Percentiles rank a stretch among this genome's conserved stretches.
Evolutionary conservation across 306 rosid species (phyloP).

Genomic region (barrel medic (Medicago truncatula)): DNA sequence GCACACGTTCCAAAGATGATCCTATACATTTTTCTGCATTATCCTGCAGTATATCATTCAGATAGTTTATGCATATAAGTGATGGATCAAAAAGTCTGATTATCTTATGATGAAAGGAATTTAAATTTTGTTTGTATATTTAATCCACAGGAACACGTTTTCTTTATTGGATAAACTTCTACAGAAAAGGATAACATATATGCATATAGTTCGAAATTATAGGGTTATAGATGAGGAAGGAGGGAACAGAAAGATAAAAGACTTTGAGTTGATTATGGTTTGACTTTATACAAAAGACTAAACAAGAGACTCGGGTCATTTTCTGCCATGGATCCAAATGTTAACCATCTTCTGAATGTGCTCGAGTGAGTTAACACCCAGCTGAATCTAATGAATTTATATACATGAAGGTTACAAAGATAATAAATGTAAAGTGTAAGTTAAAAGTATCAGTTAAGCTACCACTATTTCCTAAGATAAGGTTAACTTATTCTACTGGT

Average conservation of each 20-base stretch:
- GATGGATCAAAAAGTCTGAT: slow-evolving; percentile 23
- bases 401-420: not conserved
- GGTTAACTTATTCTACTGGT: not conserved
- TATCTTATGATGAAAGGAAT: slow-evolving; percentile 23
- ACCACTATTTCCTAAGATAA: not conserved
- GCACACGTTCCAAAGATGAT: slow-evolving; percentile 79
- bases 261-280: not conserved
- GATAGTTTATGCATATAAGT: slow-evolving; percentile 31
- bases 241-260: not conserved
- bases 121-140: slow-evolving; percentile 23
- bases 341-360: not conserved
- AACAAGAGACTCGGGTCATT: no score
- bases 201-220: not conserved
- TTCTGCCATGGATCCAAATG: no score
- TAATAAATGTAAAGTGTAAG: not conserved
- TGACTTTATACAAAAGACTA: slow-evolving; percentile 5
- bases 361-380: not conserved
- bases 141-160: slow-evolving; percentile 20
- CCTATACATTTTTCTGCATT: slow-evolving; percentile 45
- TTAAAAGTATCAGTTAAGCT: no score
- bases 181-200: not conserved
- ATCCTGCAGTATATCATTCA: slow-evolving; percentile 61
- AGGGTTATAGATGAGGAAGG: not conserved
- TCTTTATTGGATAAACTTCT: slow-evolving; percentile 8
- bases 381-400: not conserved